Percentiles rank a stretch among this genome's conserved stretches.
Conservation (phyloP, 305 asterid genomes). For the Solanum aculeatissimum region DNA sequence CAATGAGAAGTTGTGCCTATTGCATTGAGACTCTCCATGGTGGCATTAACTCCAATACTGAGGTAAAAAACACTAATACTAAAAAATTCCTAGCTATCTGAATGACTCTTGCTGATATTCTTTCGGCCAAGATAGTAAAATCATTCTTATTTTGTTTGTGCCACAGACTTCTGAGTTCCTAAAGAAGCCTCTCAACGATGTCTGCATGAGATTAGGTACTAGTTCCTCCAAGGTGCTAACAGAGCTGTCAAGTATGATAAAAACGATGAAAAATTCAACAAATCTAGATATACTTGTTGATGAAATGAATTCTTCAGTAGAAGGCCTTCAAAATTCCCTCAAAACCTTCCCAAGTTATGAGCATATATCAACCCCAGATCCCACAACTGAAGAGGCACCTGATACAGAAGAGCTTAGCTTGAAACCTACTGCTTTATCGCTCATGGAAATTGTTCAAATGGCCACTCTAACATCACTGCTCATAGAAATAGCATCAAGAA, state of each 20-base stretch:
- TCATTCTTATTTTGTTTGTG: background rate
- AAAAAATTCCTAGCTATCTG: background rate
- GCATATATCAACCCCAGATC: constrained; percentile 10
- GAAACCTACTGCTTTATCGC: constrained; percentile 8
- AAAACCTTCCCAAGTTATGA: constrained; percentile 27
- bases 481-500: constrained; percentile 56
- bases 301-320: constrained; percentile 45
- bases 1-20: constrained; percentile 56
- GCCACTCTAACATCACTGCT: constrained; percentile 42
- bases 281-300: constrained; percentile 29
- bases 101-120: background rate
- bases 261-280: constrained; percentile 39
- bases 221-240: constrained; percentile 38
- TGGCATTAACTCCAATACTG: constrained; percentile 26
- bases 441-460: constrained; percentile 46
- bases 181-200: constrained; percentile 36
- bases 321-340: constrained; percentile 36
- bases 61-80: constrained; percentile 21
- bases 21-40: constrained; percentile 53
- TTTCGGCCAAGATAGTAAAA: background rate
- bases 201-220: constrained; percentile 29
- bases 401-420: constrained; percentile 5
- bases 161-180: constrained; percentile 39
- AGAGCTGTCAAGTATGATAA: constrained; percentile 33
- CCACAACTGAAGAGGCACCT: background rate